Conservation (phyloP, 2,329 filamentous ascomycete genomes). For the Penicillium hordei region DNA sequence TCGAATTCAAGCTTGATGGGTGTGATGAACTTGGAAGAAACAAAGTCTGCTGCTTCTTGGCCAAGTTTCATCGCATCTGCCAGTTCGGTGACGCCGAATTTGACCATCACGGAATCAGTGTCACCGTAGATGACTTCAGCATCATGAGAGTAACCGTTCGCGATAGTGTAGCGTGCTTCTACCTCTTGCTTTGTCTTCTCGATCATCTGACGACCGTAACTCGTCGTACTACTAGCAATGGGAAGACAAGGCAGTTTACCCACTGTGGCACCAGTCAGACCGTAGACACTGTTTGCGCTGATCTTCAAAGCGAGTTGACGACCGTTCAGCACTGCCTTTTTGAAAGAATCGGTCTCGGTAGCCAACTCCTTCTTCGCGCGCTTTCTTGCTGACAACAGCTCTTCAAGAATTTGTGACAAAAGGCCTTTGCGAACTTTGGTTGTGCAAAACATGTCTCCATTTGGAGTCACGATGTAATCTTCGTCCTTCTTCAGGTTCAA, state of each 20-base stretch:
- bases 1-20: conserved; percentile 99
- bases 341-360: conserved; percentile 89
- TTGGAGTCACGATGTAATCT: conserved; percentile 95
- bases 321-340: conserved; percentile 96
- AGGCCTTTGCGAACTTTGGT: conserved; percentile 85
- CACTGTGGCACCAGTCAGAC: conserved; percentile 91
- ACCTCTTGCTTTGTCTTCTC: conserved; percentile 97
- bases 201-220: conserved; percentile 98
- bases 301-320: conserved; percentile 94
- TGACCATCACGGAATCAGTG: conserved; percentile 99
- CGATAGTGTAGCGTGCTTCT: conserved; percentile 82
- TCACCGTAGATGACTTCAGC: conserved; percentile 98
- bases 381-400: conserved; percentile 87
- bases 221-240: conserved; percentile 95
- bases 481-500: conserved; percentile 79
- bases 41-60: conserved; percentile 84
- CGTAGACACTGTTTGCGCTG: conserved; percentile 97
- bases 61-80: conserved; percentile 90
- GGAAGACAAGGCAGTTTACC: conserved; percentile 93
- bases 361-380: conserved; percentile 88
- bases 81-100: conserved; percentile 88
- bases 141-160: conserved; percentile 91
- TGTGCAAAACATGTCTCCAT: conserved; percentile 90
- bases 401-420: conserved; percentile 91
- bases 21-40: conserved; percentile 89